Evolutionary conservation across 2,329 filamentous ascomycete species (phyloP), one percentile per base, ranked within the genome.

Genomic region (Furcasterigmium furcatum): DNA sequence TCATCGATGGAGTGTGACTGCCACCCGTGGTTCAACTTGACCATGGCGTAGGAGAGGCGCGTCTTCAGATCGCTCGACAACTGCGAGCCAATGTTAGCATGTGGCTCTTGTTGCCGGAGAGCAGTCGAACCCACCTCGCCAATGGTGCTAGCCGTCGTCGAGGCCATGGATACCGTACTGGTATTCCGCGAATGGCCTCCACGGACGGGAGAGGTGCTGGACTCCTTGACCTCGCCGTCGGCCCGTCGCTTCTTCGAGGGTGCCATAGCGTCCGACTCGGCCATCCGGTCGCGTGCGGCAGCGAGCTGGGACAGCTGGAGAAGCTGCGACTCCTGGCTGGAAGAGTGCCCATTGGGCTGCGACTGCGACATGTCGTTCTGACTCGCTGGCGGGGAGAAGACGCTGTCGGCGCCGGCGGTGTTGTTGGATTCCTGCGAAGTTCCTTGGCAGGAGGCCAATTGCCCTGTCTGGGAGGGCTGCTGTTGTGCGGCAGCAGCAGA

Each of bases 11-110:
- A 83, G 52, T 86, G 83, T 41, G 84, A 79, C 66, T 95, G 87
- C 86, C 91, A 94, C 47, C 89, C 90, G 60, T 95, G 84, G 61
- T 90, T 89, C 34, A 96, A 87, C 66, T 96, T 96, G 61, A 95
- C 79, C 79, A 95, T 94, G 52, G 92, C 92, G 65, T 96, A 96
- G 7, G 90, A 89, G 22, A 97, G 77, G 57, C 90, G 87, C 42
- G 90, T 85, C 60, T 85, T 87, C 43, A 97, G 77, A 60, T 92
- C 87, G 45, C 84, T 80, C 34, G 88, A 90, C 44, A 89, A 71
- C 87, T 91, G 62, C 9, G 14, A n/a, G 2, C n/a, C 12, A 16
- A 16, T n/a, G 14, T 36, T 36, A 36, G 34, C 34, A 6, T 36
- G 6, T 36, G n/a, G 34, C 14, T 16, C 6, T 12, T 7, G 36